Evolutionary conservation across 2,329 filamentous ascomycete genomes (phyloP), one percentile per base, ranked within the genome.

Genomic region (Phaeosphaeriaceae sp.): DNA sequence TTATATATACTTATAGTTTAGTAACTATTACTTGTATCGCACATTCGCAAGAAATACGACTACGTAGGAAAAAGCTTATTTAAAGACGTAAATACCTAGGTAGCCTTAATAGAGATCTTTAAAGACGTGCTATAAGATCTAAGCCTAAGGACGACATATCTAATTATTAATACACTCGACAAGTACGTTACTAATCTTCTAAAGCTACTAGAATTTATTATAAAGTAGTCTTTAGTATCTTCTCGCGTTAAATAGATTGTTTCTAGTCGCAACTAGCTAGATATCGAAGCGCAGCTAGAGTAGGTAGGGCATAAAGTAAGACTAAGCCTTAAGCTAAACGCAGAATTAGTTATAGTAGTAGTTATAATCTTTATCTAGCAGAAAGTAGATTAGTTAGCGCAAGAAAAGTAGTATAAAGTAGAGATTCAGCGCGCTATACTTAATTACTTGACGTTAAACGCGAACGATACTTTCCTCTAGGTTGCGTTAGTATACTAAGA

Each of bases 71-170:
- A 11, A 26, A 26, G 23, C 23, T 11, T 26, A 8, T 26, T 26
- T 26, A 11, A 26, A 11, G 23, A 26, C 23, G 23, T 11, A 11
- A 26, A 26, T 26, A 11, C 23, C 23, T 26, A 11, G 23, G 23
- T 26, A 7, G 3, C 23, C 23, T 11, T 26, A 26, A 26, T 11
- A 26, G 23, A 26, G 11, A 26, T 26, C 5, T 26, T 26, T 11
- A 11, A 7, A 11, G 81, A 54, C 2, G 77, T 82, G 12, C 47
- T 82, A 3, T n/a, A 68, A n/a, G 74, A 79, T 37, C 46, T 52
- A 4, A 61, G 12, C 44, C 48, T 0, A 35, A 37, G 11, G 1
- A 46, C 32, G 8, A 37, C 33, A 17, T 55, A 51, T 23, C 33
- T 55, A n/a, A 21, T 56, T 20, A 32, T 56, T 17, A 45, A 56